These are phyloP conservation scores for Trametes elegans DNA, from an alignment of 768 basidiomycete species.

Conservation along the genomic window DNA sequence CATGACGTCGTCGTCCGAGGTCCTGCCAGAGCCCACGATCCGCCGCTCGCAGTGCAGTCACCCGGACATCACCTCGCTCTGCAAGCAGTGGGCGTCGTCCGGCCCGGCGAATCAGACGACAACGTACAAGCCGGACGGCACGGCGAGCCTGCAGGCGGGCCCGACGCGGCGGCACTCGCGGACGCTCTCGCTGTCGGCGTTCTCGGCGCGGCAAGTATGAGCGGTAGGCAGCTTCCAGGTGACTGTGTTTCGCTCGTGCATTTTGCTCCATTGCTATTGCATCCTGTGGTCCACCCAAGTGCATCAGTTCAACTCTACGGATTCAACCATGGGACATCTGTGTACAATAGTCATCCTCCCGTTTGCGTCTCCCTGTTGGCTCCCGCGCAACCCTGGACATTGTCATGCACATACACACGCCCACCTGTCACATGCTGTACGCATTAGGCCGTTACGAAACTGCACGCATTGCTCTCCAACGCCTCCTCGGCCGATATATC, in stretches of 20 bases:
- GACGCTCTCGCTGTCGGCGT: slow-evolving; percentile 1
- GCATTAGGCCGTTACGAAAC: too few species aligned
- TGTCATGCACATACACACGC: too few species aligned
- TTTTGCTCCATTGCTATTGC: too few species aligned
- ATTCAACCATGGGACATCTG: too few species aligned
- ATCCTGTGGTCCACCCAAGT: too few species aligned
- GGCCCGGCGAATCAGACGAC: slow-evolving; percentile 62
- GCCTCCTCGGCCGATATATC: not conserved
- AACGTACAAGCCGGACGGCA: slow-evolving; percentile 38
- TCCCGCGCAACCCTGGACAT: too few species aligned
- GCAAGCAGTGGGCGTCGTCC: slow-evolving; percentile 52
- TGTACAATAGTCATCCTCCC: too few species aligned
- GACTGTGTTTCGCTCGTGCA: not conserved
- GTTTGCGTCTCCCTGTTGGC: too few species aligned
- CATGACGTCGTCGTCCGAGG: slow-evolving; percentile 37
- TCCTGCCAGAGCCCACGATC: slow-evolving; percentile 48
- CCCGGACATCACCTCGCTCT: slow-evolving; percentile 55
- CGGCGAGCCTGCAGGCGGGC: not conserved
- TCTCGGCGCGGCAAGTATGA: not conserved
- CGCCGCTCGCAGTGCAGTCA: slow-evolving; percentile 49
- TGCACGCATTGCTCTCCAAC: too few species aligned
- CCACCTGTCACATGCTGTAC: too few species aligned
- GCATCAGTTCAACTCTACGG: too few species aligned
- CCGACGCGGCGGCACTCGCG: not conserved
- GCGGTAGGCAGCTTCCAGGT: not conserved